phyloP scores from a whole-genome alignment of 805 yeast species.

The Metschnikowia rubicola region DNA sequence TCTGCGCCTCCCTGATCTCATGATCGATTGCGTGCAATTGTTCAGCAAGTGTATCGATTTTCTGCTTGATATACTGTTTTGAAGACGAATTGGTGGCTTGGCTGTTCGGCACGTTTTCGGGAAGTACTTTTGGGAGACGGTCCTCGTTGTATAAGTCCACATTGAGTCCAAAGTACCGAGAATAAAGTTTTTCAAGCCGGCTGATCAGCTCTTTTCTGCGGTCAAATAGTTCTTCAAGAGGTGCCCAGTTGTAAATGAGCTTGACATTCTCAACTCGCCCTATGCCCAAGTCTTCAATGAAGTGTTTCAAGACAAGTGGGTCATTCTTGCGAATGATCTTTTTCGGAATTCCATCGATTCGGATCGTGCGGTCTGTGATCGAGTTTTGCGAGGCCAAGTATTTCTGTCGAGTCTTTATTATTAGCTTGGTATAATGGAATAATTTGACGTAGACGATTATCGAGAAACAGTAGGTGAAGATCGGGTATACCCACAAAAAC shows the following conservation, averaged over 20 bases:
- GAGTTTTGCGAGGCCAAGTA: constrained; percentile 59
- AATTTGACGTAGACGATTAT: constrained; percentile 43
- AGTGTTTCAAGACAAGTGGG: constrained; percentile 42
- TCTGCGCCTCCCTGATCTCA: constrained; percentile 33
- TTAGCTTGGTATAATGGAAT: constrained; percentile 45
- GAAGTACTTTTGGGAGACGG: constrained; percentile 33
- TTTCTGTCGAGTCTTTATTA: constrained; percentile 52
- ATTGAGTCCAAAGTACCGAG: constrained; percentile 40
- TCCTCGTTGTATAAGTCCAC: constrained; percentile 36
- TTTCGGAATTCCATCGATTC: constrained; percentile 52
- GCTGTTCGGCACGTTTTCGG: constrained; percentile 13
- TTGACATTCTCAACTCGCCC: constrained; percentile 53
- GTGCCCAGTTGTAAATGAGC: constrained; percentile 45
- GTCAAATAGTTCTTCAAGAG: constrained; percentile 37
- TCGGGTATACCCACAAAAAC: constrained; percentile 51
- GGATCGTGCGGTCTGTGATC: constrained; percentile 56
- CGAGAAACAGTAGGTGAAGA: constrained; percentile 55
- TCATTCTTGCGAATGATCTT: constrained; percentile 34
- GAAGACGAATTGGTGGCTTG: constrained; percentile 8
- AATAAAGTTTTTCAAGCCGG: constrained; percentile 40
- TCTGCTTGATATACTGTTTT: constrained; percentile 20
- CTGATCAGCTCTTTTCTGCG: constrained; percentile 29
- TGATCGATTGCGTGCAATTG: constrained; percentile 36
- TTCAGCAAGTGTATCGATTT: constrained; percentile 32
- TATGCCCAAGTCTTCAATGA: constrained; percentile 53